Conservation (phyloP, 2,329 filamentous ascomycete genomes). For the Aspergillus piperis region DNA sequence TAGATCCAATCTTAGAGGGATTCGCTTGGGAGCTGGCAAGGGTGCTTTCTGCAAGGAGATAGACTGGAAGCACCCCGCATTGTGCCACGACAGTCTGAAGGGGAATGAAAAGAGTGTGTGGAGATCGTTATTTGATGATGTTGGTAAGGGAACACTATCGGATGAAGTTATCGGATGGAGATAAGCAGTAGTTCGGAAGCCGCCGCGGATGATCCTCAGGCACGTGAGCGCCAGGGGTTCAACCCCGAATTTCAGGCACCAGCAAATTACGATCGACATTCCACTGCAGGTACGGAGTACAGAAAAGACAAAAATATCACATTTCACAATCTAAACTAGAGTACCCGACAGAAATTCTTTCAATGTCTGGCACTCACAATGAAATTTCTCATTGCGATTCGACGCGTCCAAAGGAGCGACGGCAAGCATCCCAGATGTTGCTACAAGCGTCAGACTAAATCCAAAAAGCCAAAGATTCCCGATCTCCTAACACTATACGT, state of each 20-base stretch:
- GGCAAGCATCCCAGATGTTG: neutral
- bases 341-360: too few relatives aligned
- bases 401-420: constrained; percentile 2
- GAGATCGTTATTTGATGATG: neutral
- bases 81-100: neutral
- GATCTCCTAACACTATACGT: neutral
- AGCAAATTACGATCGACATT: too few relatives aligned
- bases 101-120: neutral
- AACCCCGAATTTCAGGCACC: too few relatives aligned
- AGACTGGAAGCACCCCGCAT: neutral
- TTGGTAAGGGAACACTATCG: too few relatives aligned
- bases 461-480: neutral
- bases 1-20: neutral
- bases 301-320: too few relatives aligned
- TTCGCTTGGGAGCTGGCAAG: neutral
- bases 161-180: too few relatives aligned
- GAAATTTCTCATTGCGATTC: neutral
- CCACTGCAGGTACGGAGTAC: too few relatives aligned
- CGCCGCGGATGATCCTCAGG: too few relatives aligned
- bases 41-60: neutral
- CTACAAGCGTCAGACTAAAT: neutral
- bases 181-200: too few relatives aligned
- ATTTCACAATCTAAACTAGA: too few relatives aligned
- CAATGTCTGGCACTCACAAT: too few relatives aligned
- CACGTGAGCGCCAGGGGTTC: too few relatives aligned